phyloP scores from a whole-genome alignment of 805 yeast genomes.

The Spencermartinsiella europaea region DNA sequence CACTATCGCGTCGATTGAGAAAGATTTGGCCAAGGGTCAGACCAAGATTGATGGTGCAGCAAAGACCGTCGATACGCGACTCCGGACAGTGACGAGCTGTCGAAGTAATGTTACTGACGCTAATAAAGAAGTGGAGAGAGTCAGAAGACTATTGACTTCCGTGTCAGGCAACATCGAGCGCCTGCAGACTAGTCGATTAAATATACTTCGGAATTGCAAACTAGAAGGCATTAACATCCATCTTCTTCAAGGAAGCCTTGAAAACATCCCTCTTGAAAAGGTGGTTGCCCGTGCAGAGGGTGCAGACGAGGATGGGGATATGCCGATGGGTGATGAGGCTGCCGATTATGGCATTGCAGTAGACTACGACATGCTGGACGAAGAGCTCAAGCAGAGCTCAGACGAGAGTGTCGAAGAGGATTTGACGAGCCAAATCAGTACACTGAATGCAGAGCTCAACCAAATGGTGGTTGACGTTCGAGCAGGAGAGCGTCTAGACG shows the following conservation, averaged over 20 bases:
- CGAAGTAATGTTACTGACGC: slow-evolving; percentile 26
- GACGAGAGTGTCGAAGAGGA: slow-evolving; percentile 21
- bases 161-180: slow-evolving; percentile 52
- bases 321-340: slow-evolving; percentile 28
- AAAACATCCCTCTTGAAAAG: slow-evolving; percentile 56
- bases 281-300: slow-evolving; percentile 24
- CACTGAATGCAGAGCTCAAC: slow-evolving; percentile 26
- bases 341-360: slow-evolving; percentile 26
- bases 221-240: slow-evolving; percentile 66
- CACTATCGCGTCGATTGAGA: slow-evolving; percentile 31
- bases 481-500: slow-evolving; percentile 70
- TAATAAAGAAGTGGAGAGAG: slow-evolving; percentile 8
- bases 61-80: slow-evolving; percentile 6
- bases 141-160: slow-evolving; percentile 2
- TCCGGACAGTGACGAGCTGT: slow-evolving; percentile 27
- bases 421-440: slow-evolving; percentile 26
- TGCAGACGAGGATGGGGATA: slow-evolving; percentile 29
- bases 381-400: slow-evolving; percentile 28
- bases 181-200: slow-evolving; percentile 44
- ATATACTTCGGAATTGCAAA: slow-evolving; percentile 64
- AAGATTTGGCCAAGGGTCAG: slow-evolving; percentile 17
- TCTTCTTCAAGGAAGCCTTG: slow-evolving; percentile 53
- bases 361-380: slow-evolving; percentile 32
- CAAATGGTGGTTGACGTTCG: slow-evolving; percentile 72
- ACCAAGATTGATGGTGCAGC: slow-evolving; percentile 11